Conservation (phyloP, 768 basidiomycete genomes). For the Mrakia frigida region DNA sequence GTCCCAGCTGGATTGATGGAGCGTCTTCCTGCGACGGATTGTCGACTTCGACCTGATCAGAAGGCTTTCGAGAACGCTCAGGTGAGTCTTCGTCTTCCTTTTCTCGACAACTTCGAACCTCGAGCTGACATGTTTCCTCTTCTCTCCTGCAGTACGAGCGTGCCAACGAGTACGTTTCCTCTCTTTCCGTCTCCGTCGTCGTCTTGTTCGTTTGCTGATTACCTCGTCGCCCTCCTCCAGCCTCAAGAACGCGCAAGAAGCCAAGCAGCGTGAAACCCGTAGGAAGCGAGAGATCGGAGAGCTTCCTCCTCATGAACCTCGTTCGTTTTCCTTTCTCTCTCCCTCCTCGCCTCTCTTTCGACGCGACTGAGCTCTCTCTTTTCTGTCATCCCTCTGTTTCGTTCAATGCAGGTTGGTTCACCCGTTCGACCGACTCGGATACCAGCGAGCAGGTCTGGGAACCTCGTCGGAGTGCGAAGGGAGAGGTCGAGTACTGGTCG, state of each 20-base stretch:
- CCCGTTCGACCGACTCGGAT: conserved; percentile 72
- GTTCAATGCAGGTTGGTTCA: conserved; percentile 64
- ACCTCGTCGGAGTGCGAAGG: conserved; percentile 54
- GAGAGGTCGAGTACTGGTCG: conserved; percentile 71
- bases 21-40: conserved; percentile 82
- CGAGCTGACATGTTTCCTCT: not conserved
- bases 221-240: no score
- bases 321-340: no score
- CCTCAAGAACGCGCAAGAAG: conserved; percentile 53
- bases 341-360: no score
- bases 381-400: no score
- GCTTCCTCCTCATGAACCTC: conserved; percentile 63
- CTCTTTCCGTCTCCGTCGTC: no score
- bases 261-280: conserved; percentile 69
- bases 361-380: no score
- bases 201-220: no score
- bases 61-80: conserved; percentile 88
- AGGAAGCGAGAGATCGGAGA: conserved; percentile 64
- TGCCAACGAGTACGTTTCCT: conserved; percentile 18
- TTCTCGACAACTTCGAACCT: not conserved
- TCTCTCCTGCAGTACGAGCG: conserved; percentile 4
- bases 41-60: conserved; percentile 85
- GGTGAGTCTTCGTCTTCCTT: conserved; percentile 48
- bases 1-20: conserved; percentile 66
- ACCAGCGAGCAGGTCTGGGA: conserved; percentile 85